A percentile compares a stretch with the other conserved stretches of the same genome.
Evolutionary conservation across 148 eudicot genomes (phyloP).

Genomic region (Rhododendron simsii): DNA sequence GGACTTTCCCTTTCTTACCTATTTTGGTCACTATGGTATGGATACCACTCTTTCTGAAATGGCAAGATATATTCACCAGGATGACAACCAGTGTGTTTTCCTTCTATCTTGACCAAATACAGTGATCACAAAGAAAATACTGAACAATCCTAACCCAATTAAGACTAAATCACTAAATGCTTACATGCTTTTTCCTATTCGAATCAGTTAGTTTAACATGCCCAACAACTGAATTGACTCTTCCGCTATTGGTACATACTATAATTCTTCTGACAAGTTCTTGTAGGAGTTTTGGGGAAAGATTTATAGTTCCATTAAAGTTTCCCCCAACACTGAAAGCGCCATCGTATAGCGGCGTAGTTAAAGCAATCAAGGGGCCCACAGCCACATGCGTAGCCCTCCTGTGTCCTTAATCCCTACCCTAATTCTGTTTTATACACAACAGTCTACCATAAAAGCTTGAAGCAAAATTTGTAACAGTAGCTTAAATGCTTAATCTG

Average conservation of each 20-base stretch:
- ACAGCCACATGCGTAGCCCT: neutral
- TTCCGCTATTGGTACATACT: neutral
- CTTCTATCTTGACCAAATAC: neutral
- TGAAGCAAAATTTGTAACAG: neutral
- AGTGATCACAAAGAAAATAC: neutral
- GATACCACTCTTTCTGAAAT: neutral
- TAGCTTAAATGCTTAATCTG: neutral
- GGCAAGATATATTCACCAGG: neutral
- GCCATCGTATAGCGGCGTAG: neutral
- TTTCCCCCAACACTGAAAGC: neutral
- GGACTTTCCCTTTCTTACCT: neutral
- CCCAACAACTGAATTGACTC: neutral
- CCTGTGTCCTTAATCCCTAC: neutral
- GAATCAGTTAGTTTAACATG: neutral
- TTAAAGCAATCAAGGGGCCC: neutral
- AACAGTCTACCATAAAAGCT: neutral
- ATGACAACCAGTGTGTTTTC: neutral
- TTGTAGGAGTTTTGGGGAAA: neutral
- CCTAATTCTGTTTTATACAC: neutral
- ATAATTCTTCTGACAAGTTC: neutral
- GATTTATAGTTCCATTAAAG: neutral
- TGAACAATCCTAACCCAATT: neutral
- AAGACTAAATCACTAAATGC: neutral
- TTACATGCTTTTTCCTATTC: neutral
- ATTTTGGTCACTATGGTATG: neutral